Evolutionary conservation across 2,329 filamentous ascomycete species (phyloP), one percentile per base, ranked within the genome.

Genomic region (Alternaria brassicae): DNA sequence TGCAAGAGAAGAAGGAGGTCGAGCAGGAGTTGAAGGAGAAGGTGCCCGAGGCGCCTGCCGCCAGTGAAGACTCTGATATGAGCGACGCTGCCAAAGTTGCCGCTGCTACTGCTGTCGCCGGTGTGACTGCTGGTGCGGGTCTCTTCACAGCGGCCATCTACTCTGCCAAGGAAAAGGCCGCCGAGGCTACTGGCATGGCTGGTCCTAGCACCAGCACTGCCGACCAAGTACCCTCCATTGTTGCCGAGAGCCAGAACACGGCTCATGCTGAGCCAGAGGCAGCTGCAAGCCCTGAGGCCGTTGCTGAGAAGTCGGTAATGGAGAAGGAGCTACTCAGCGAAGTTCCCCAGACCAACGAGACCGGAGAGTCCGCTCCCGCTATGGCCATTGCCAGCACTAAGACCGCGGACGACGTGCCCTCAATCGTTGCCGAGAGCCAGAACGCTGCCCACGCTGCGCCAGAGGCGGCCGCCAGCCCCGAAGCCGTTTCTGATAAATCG

Each of bases 1-100:
- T 93, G 7, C 77, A 83, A 66, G 90, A 91, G 69, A 93, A 93
- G 85, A 86, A 85, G 58, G 82, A 84, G 58, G 83, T 92, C 4
- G 90, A 93, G 80, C 81, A 86, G 39, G 90, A 92, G 79, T 83
- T 92, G 53, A 85, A 89, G 76, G 81, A 83, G 10, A 89, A 88
- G 78, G 86, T 92, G 10, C 83, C 86, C 30, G 83, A 87, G 72
- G 66, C 58, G 27, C 66, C 66, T 41, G 67, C 56, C 12, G 53
- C 65, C 7, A 60, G 61, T n/a, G 79, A 82, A 56, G 62, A 66
- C 49, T 42, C 63, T 41, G 51, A 62, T 36, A 21, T 54, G 21
- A 66, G 61, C 32, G 61, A 63, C 19, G 58, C 50, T n/a, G 55
- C 61, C 17, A 59, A 51, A 21, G 60, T 62, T 4, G 63, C 64